phyloP scores from a whole-genome alignment of 2,329 filamentous ascomycete species.

The Fusarium palustre region DNA sequence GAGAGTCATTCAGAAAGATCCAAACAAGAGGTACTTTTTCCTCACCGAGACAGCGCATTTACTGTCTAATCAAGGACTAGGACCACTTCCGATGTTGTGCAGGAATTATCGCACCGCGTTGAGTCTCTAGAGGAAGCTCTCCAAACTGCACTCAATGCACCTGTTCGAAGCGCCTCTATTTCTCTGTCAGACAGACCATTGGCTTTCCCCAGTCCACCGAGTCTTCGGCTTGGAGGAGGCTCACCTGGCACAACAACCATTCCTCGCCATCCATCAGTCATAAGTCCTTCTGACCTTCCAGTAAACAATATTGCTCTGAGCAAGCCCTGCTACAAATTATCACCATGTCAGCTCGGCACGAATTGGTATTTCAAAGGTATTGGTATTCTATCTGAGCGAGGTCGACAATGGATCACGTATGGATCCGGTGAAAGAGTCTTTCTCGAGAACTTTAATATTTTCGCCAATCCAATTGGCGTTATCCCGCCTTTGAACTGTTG shows the following conservation, averaged over 20 bases:
- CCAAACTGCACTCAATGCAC: constrained; percentile 14
- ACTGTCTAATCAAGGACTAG: constrained; percentile 2
- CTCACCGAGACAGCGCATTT: not conserved
- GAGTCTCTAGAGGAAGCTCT: constrained; percentile 37
- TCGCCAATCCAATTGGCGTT: constrained; percentile 11
- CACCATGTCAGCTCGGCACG: constrained; percentile 28
- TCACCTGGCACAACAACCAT: constrained; percentile 2
- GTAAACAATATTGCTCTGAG: not conserved
- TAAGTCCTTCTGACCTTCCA: constrained; percentile 15
- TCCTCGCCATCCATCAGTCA: not conserved
- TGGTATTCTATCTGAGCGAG: constrained; percentile 29
- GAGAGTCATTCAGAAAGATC: constrained; percentile 34
- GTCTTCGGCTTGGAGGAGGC: not conserved
- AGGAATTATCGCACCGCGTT: constrained; percentile 37
- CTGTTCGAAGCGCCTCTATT: constrained; percentile 17
- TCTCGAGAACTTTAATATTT: constrained; percentile 35
- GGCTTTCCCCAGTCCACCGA: constrained; percentile 10
- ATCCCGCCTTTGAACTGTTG: constrained; percentile 1
- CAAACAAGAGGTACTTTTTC: constrained; percentile 34
- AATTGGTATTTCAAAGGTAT: constrained; percentile 41
- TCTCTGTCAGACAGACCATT: constrained; percentile 15
- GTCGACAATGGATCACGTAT: constrained; percentile 36
- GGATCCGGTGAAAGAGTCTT: constrained; percentile 36
- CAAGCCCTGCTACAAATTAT: constrained; percentile 22
- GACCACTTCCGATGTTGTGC: constrained; percentile 32